phyloP scores from a whole-genome alignment of 2,329 filamentous ascomycete species.

The Monilinia vaccinii-corymbosi region DNA sequence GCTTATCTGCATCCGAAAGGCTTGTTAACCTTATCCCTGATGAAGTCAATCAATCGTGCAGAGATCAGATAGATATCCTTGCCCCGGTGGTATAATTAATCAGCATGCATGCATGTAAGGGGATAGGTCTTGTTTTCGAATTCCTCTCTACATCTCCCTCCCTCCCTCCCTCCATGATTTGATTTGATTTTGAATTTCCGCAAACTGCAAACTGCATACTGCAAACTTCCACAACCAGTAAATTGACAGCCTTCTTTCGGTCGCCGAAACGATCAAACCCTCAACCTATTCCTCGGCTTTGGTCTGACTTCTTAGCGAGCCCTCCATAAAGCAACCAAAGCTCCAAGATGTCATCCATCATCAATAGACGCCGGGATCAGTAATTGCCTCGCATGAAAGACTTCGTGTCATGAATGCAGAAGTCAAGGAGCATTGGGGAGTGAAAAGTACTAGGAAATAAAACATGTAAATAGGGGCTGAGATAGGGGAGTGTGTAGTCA shows the following conservation, averaged over 20 bases:
- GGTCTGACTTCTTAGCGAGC: background rate
- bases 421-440: background rate
- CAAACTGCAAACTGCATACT: too few species aligned
- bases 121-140: background rate
- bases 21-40: background rate
- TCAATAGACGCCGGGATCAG: conserved; percentile 2
- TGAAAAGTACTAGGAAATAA: background rate
- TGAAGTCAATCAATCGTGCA: too few species aligned
- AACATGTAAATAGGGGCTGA: background rate
- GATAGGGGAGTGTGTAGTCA: too few species aligned
- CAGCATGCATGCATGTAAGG: background rate
- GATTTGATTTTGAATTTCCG: too few species aligned
- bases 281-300: background rate
- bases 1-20: background rate
- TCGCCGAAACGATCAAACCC: background rate
- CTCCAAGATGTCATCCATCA: conserved; percentile 19
- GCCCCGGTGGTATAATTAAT: background rate
- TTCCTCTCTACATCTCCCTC: background rate
- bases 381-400: background rate
- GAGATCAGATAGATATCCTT: too few species aligned
- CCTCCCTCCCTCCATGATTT: background rate
- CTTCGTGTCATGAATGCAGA: background rate
- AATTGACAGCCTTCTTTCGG: background rate
- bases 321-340: conserved; percentile 5
- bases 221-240: background rate